These are phyloP conservation scores for Begonia peltatifolia DNA, from an alignment of 306 rosid species.

Conservation along the genomic window DNA sequence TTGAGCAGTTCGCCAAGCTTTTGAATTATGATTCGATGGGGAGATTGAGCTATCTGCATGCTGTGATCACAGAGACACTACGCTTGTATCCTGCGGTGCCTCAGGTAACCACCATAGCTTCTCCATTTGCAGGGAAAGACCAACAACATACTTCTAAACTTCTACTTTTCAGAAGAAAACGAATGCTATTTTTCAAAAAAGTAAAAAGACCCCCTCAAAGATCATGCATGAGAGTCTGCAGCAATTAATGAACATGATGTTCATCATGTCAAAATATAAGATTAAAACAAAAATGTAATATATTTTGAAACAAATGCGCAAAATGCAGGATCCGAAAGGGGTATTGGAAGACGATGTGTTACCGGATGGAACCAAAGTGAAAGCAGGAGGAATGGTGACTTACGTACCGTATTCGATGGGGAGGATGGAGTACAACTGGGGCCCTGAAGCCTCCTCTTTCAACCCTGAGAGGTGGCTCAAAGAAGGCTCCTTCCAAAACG, in stretches of 20 bases:
- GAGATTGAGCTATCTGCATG: constrained; percentile 58
- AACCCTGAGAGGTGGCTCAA: constrained; percentile 80
- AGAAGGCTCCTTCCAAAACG: constrained; percentile 47
- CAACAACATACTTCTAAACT: too few species aligned
- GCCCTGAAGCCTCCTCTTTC: constrained; percentile 64
- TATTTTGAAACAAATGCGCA: not conserved
- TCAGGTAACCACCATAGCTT: constrained; percentile 36
- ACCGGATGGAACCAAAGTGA: constrained; percentile 83
- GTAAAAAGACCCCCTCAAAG: too few species aligned
- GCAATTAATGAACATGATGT: too few species aligned
- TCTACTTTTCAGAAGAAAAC: too few species aligned
- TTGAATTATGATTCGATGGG: constrained; percentile 63
- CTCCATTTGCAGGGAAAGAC: not conserved
- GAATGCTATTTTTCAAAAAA: too few species aligned
- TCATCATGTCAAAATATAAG: too few species aligned
- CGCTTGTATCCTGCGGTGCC: constrained; percentile 93
- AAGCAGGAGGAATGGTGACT: constrained; percentile 96
- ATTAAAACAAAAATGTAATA: too few species aligned
- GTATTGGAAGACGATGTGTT: constrained; percentile 70
- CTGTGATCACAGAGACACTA: constrained; percentile 81
- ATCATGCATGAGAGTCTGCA: too few species aligned
- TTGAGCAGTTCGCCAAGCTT: constrained; percentile 35
- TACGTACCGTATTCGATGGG: constrained; percentile 98
- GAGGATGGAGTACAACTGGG: constrained; percentile 92
- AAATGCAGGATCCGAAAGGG: constrained; percentile 71